Percentiles rank a stretch among this genome's conserved stretches.
phyloP scores from a whole-genome alignment of 2,329 filamentous ascomycete species.

The Metarhizium robertsii region DNA sequence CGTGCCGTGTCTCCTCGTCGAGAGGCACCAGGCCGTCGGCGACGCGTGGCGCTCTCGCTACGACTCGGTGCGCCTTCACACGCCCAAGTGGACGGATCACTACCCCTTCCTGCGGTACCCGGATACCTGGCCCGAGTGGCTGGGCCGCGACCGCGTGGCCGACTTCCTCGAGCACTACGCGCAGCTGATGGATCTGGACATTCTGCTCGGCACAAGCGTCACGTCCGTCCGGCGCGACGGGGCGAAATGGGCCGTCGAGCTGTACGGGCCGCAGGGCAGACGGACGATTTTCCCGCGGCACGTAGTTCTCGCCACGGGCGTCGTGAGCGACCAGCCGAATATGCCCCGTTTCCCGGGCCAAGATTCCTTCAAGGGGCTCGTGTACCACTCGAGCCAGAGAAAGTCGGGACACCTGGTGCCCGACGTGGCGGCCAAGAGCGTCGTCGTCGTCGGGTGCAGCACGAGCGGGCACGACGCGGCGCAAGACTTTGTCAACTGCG shows the following conservation, averaged over 20 bases:
- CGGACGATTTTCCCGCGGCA: neutral
- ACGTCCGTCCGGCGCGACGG: neutral
- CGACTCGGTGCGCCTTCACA: neutral
- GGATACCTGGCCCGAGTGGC: neutral
- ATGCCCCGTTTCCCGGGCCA: neutral
- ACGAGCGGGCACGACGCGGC: constrained; percentile 42
- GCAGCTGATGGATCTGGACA: neutral
- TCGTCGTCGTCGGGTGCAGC: constrained; percentile 37
- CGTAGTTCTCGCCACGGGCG: neutral
- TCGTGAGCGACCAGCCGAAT: neutral
- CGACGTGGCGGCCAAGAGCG: constrained; percentile 25
- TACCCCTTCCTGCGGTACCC: neutral
- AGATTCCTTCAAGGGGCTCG: neutral
- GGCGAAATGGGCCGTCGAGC: neutral
- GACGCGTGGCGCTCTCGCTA: neutral
- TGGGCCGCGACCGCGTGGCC: neutral
- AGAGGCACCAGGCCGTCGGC: neutral
- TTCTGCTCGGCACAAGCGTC: neutral
- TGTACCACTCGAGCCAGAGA: neutral
- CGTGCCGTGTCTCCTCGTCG: neutral
- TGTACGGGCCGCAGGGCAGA: neutral
- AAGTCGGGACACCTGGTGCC: constrained; percentile 6
- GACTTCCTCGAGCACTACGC: neutral
- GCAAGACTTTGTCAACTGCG: constrained; percentile 38
- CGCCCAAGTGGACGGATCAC: neutral